phyloP scores from a whole-genome alignment of 2,329 filamentous ascomycete species.

The Fusarium fracticaudum region DNA sequence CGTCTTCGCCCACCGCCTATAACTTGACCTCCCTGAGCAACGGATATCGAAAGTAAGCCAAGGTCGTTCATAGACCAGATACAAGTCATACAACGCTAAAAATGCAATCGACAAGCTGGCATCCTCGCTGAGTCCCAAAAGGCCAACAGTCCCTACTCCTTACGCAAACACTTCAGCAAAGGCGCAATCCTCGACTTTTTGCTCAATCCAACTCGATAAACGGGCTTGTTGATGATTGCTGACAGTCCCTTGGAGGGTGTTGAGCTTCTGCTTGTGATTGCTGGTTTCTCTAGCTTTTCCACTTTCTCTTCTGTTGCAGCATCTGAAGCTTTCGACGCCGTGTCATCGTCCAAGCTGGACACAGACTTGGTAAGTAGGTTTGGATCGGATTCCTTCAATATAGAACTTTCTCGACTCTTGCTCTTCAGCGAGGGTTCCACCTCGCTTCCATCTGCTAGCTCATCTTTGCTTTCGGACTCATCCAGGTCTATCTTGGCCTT shows the following conservation, averaged over 20 bases:
- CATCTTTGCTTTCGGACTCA: neutral
- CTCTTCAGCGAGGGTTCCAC: neutral
- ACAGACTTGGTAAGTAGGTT: neutral
- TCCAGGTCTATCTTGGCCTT: neutral
- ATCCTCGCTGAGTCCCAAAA: neutral
- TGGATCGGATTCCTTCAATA: constrained; percentile 19
- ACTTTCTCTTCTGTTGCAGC: constrained; percentile 1
- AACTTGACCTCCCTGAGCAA: neutral
- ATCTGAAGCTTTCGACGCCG: neutral
- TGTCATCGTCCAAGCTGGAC: neutral
- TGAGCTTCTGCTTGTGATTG: constrained; percentile 4
- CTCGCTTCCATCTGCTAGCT: neutral
- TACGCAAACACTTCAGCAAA: constrained; percentile 60
- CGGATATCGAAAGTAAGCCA: neutral
- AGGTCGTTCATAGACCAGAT: neutral
- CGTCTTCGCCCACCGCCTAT: neutral
- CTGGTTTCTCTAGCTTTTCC: neutral
- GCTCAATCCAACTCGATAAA: constrained; percentile 62
- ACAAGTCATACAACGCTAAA: neutral
- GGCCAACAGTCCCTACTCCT: constrained; percentile 55
- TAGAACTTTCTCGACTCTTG: neutral
- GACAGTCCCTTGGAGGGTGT: constrained; percentile 31
- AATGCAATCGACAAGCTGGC: neutral
- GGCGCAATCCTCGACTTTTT: constrained; percentile 61
- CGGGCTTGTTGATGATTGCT: constrained; percentile 48